phyloP scores from a whole-genome alignment of 805 yeast species.

The Lipomyces sp. region DNA sequence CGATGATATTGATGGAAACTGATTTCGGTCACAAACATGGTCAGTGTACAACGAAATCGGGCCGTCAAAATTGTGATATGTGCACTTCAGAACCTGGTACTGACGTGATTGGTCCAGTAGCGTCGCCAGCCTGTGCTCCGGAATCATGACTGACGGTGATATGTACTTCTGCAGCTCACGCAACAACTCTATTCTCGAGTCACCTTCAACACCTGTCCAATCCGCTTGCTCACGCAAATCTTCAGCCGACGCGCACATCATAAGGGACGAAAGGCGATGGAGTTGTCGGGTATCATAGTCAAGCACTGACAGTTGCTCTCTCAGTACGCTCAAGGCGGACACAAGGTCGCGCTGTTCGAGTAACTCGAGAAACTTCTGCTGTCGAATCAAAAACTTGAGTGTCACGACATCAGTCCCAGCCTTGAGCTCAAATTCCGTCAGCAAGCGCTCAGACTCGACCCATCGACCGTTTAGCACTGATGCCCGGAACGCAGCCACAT shows the following conservation, averaged over 20 bases:
- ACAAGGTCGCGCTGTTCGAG: conserved; percentile 45
- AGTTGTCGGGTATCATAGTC: conserved; percentile 40
- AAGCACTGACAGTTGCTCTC: conserved; percentile 48
- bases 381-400: conserved; percentile 47
- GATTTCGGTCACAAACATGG: conserved; percentile 43
- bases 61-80: conserved; percentile 42
- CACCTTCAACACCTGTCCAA: conserved; percentile 44
- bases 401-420: conserved; percentile 38
- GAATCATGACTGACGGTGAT: conserved; percentile 59
- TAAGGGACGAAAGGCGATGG: conserved; percentile 41
- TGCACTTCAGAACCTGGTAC: conserved; percentile 51
- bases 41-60: conserved; percentile 48
- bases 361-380: conserved; percentile 53
- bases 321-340: conserved; percentile 49
- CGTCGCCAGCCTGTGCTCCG: conserved; percentile 57
- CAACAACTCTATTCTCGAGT: conserved; percentile 52
- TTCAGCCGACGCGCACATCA: conserved; percentile 43
- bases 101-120: conserved; percentile 57
- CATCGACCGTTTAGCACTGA: conserved; percentile 52
- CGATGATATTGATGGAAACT: conserved; percentile 56
- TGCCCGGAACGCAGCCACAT: conserved; percentile 50
- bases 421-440: conserved; percentile 42
- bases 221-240: conserved; percentile 43
- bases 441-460: conserved; percentile 46
- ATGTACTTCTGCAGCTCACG: conserved; percentile 53